Percentiles rank a stretch among this genome's conserved stretches.
These are phyloP conservation scores for Epithemia pelagica DNA, from an alignment of 108 stramenopile genomes.

Conservation along the genomic window DNA sequence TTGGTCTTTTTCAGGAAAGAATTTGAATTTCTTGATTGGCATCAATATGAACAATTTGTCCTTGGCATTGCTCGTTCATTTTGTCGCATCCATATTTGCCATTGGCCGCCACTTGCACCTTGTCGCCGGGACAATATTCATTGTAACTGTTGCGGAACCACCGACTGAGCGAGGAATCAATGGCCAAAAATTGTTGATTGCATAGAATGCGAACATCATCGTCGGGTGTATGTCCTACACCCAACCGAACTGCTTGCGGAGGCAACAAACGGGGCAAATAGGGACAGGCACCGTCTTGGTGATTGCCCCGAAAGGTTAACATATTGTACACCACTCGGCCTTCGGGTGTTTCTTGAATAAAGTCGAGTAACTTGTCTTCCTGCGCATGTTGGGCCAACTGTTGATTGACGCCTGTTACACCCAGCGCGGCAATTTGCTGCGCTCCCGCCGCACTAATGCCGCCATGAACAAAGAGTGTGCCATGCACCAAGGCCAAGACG, in stretches of 20 bases:
- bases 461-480: slow-evolving; percentile 48
- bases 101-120: slow-evolving; percentile 6
- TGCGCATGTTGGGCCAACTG: slow-evolving; percentile 25
- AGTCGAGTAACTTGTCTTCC: slow-evolving; percentile 29
- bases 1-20: neutral
- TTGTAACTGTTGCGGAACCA: slow-evolving; percentile 52
- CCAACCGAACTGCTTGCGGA: slow-evolving; percentile 31
- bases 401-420: slow-evolving; percentile 26
- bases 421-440: slow-evolving; percentile 11
- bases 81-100: slow-evolving; percentile 6
- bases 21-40: neutral
- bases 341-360: slow-evolving; percentile 17
- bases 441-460: slow-evolving; percentile 32
- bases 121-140: slow-evolving; percentile 40
- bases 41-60: slow-evolving; percentile 3
- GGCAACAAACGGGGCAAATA: slow-evolving; percentile 13
- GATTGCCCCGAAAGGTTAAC: slow-evolving; percentile 55
- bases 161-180: slow-evolving; percentile 54
- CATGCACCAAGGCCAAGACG: slow-evolving; percentile 25
- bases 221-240: slow-evolving; percentile 58
- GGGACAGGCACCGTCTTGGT: slow-evolving; percentile 25
- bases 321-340: slow-evolving; percentile 15
- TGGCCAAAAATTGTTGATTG: slow-evolving; percentile 36
- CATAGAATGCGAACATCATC: slow-evolving; percentile 30
- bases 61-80: slow-evolving; percentile 2